phyloP scores from a whole-genome alignment of 2,329 filamentous ascomycete species.

The Paradendryphiella salina region DNA sequence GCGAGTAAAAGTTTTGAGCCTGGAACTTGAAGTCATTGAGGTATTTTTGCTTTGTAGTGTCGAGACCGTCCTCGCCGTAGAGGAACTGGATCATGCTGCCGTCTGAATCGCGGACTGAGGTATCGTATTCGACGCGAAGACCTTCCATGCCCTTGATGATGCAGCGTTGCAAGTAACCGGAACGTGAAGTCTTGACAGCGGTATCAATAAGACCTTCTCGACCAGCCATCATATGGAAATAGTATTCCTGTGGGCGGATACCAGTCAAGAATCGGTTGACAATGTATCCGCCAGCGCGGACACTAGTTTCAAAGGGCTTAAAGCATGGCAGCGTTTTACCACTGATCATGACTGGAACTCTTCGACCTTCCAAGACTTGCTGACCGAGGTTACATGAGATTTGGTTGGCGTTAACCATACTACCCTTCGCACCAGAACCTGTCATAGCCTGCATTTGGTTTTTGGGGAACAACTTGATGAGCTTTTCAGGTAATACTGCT shows the following conservation, averaged over 20 bases:
- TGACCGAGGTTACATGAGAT: slow-evolving; percentile 98
- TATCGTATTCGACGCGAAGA: slow-evolving; percentile 87
- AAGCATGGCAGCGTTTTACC: slow-evolving; percentile 96
- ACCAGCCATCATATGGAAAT: slow-evolving; percentile 99
- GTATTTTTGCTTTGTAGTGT: slow-evolving; percentile 92
- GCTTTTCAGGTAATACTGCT: slow-evolving; percentile 75
- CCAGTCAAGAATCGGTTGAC: slow-evolving; percentile 97
- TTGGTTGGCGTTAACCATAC: slow-evolving; percentile 88
- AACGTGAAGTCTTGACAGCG: slow-evolving; percentile 95
- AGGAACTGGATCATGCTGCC: slow-evolving; percentile 92
- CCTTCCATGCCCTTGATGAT: slow-evolving; percentile 99
- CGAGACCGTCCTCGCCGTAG: slow-evolving; percentile 94
- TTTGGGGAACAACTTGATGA: slow-evolving; percentile 89
- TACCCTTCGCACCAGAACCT: slow-evolving; percentile 91
- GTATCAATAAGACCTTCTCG: slow-evolving; percentile 98
- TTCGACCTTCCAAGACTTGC: slow-evolving; percentile 90
- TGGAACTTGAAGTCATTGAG: slow-evolving; percentile 88
- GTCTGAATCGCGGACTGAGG: slow-evolving; percentile 89
- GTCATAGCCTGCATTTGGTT: slow-evolving; percentile 99
- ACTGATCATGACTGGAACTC: slow-evolving; percentile 96
- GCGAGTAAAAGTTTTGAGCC: slow-evolving; percentile 79
- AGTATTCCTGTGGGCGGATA: slow-evolving; percentile 96
- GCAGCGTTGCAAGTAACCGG: slow-evolving; percentile 94
- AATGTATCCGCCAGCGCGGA: slow-evolving; percentile 90
- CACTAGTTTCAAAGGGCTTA: slow-evolving; percentile 83